Conservation (phyloP, 2,329 filamentous ascomycete genomes). For the Colletotrichum higginsianum region DNA sequence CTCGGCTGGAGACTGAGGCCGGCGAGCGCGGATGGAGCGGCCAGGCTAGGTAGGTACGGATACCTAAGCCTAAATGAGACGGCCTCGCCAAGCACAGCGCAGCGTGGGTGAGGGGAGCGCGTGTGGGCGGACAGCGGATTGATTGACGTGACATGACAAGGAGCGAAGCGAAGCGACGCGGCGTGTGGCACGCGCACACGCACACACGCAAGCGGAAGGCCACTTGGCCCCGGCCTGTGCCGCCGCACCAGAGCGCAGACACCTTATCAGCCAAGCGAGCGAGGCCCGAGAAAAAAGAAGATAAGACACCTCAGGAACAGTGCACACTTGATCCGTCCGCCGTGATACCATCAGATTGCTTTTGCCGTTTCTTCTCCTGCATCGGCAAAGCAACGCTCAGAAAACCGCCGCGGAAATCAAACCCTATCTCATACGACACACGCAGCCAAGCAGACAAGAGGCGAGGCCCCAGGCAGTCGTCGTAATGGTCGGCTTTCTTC, state of each 20-base stretch:
- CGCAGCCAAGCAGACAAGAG: neutral
- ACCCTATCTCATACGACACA: slow-evolving; percentile 23
- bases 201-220: slow-evolving; percentile 31
- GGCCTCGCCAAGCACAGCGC: slow-evolving; percentile 30
- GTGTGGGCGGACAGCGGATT: neutral
- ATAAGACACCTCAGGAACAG: slow-evolving; percentile 20
- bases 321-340: neutral
- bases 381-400: slow-evolving; percentile 30
- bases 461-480: slow-evolving; percentile 19
- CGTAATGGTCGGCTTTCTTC: slow-evolving; percentile 19
- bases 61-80: slow-evolving; percentile 6
- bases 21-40: slow-evolving; percentile 32
- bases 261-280: slow-evolving; percentile 10
- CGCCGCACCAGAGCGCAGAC: neutral
- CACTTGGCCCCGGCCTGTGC: slow-evolving; percentile 33
- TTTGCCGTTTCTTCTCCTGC: slow-evolving; percentile 23
- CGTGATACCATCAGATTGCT: slow-evolving; percentile 10
- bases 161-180: slow-evolving; percentile 11
- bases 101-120: neutral
- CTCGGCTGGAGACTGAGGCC: slow-evolving; percentile 17
- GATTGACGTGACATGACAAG: slow-evolving; percentile 36
- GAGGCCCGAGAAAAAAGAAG: neutral
- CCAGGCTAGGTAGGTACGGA: slow-evolving; percentile 3
- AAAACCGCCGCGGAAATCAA: slow-evolving; percentile 1
- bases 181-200: neutral